Evolutionary conservation across 2,329 filamentous ascomycete species (phyloP).

Genomic region (Calonectria henricotiae): DNA sequence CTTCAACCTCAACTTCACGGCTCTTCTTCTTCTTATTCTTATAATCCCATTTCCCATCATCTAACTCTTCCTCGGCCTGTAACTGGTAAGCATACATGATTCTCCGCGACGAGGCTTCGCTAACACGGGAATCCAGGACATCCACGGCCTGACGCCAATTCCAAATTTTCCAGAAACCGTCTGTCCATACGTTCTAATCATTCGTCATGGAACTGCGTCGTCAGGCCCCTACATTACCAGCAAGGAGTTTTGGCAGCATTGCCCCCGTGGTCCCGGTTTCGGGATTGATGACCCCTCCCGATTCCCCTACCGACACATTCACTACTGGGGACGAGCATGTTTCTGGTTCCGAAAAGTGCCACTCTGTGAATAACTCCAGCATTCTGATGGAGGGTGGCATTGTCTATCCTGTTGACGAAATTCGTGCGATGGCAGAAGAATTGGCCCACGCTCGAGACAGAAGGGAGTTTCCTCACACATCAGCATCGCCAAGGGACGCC

Average conservation of each 20-base stretch:
- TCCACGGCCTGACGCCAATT: background rate
- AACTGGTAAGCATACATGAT: background rate
- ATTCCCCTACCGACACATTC: slow-evolving; percentile 45
- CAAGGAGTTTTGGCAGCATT: background rate
- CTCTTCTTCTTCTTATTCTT: background rate
- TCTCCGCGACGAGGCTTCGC: background rate
- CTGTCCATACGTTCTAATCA: background rate
- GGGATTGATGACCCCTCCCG: slow-evolving; percentile 43
- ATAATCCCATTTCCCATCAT: background rate
- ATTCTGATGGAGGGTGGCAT: background rate
- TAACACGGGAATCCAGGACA: background rate
- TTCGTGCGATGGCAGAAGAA: slow-evolving; percentile 54
- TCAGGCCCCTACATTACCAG: background rate
- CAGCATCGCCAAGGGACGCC: slow-evolving; percentile 49
- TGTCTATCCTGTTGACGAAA: slow-evolving; percentile 39
- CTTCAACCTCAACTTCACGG: background rate
- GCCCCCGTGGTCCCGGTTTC: slow-evolving; percentile 24
- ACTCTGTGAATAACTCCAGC: background rate
- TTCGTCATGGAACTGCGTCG: slow-evolving; percentile 4
- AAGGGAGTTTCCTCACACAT: slow-evolving; percentile 56
- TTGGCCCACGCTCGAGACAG: slow-evolving; percentile 56
- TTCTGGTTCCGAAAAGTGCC: background rate
- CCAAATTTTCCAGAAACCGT: background rate
- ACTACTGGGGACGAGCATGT: slow-evolving; percentile 14
- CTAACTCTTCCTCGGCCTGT: background rate